Percentiles rank a stretch among this genome's conserved stretches.
Evolutionary conservation across 768 basidiomycete species (phyloP).

Genomic region (Solioccasus polychromus): DNA sequence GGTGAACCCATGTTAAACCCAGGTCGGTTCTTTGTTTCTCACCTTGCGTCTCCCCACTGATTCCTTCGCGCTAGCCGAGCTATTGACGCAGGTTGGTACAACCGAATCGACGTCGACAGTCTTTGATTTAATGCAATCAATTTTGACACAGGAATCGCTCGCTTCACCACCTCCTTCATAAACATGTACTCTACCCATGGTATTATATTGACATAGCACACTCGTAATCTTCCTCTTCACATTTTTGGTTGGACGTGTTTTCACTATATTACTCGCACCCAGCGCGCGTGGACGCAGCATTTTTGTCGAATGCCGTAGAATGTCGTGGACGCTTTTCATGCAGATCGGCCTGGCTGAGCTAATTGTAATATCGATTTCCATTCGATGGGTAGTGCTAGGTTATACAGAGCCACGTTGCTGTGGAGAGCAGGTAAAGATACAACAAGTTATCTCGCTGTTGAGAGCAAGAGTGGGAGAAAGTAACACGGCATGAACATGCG

Average conservation of each 20-base stretch:
- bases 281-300: slow-evolving; percentile 13
- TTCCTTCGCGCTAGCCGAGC: slow-evolving; percentile 39
- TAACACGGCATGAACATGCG: too few relatives aligned
- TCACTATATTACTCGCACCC: slow-evolving; percentile 25
- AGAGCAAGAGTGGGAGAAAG: slow-evolving; percentile 30
- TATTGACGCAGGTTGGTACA: slow-evolving; percentile 56
- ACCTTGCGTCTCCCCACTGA: slow-evolving; percentile 5
- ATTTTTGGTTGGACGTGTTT: slow-evolving; percentile 14
- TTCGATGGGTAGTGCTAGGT: background rate
- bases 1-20: slow-evolving; percentile 68
- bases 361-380: slow-evolving; percentile 22
- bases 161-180: slow-evolving; percentile 65
- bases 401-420: slow-evolving; percentile 32
- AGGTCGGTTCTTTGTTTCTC: slow-evolving; percentile 40
- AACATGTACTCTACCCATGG: slow-evolving; percentile 27
- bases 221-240: slow-evolving; percentile 14
- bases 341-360: slow-evolving; percentile 2
- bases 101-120: slow-evolving; percentile 8
- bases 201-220: slow-evolving; percentile 20
- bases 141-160: slow-evolving; percentile 51
- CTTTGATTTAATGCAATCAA: slow-evolving; percentile 29
- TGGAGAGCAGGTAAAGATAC: slow-evolving; percentile 34
- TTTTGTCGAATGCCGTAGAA: slow-evolving; percentile 14
- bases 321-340: slow-evolving; percentile 8
- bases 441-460: slow-evolving; percentile 34